Conservation (phyloP, 495 filamentous ascomycete species). For the Amphirosellinia nigrospora region DNA sequence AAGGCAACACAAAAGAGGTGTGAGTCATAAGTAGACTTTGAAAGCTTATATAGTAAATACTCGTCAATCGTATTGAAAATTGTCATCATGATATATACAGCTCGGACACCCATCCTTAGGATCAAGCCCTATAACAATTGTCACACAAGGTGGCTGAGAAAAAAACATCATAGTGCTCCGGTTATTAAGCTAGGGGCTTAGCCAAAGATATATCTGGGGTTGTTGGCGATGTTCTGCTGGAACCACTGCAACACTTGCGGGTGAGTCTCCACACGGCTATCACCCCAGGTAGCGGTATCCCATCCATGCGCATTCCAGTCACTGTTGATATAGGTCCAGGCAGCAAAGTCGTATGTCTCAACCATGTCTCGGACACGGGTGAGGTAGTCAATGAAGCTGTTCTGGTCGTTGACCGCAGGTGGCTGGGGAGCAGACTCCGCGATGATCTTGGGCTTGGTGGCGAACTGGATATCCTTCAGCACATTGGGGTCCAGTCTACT, state of each 20-base stretch:
- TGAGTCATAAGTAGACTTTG: too few relatives aligned
- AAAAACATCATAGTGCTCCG: background rate
- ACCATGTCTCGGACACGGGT: slow-evolving; percentile 2
- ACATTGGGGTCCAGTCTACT: background rate
- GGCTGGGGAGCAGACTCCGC: background rate
- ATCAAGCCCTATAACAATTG: background rate
- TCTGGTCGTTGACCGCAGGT: background rate
- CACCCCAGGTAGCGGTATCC: slow-evolving; percentile 4
- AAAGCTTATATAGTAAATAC: background rate
- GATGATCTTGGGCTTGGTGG: slow-evolving; percentile 1
- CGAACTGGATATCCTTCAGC: background rate
- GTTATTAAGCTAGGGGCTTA: background rate
- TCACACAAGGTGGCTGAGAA: background rate
- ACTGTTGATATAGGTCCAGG: background rate
- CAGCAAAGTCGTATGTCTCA: background rate
- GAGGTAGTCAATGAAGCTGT: background rate
- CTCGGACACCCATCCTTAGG: background rate
- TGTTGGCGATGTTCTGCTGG: slow-evolving; percentile 1
- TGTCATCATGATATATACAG: background rate
- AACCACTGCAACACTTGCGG: background rate
- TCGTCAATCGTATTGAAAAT: background rate
- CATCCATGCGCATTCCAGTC: slow-evolving; percentile 2
- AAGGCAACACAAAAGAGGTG: too few relatives aligned
- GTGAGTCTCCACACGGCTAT: background rate
- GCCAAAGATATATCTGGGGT: slow-evolving; percentile 3